These are phyloP conservation scores for Nakazawaea ernobii DNA, from an alignment of 805 yeast species.

Conservation along the genomic window DNA sequence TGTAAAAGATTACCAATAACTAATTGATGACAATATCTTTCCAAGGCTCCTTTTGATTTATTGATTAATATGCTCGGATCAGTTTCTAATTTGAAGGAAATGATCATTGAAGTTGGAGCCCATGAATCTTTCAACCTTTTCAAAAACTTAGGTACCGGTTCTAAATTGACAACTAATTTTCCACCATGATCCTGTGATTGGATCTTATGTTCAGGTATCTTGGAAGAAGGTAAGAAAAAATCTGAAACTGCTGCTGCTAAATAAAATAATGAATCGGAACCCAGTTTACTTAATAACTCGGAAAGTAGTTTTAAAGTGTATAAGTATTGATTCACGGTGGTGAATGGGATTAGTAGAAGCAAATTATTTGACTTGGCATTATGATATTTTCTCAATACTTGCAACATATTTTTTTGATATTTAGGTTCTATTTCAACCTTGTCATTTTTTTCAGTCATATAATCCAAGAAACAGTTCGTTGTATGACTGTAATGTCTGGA, in stretches of 20 bases:
- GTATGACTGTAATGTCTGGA: slow-evolving; percentile 87
- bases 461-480: slow-evolving; percentile 81
- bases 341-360: slow-evolving; percentile 76
- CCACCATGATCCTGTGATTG: slow-evolving; percentile 74
- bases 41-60: slow-evolving; percentile 76
- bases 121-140: slow-evolving; percentile 83
- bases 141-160: slow-evolving; percentile 94
- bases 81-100: slow-evolving; percentile 91
- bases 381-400: slow-evolving; percentile 51
- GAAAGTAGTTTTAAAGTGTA: slow-evolving; percentile 75
- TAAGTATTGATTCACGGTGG: slow-evolving; percentile 90
- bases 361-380: slow-evolving; percentile 43
- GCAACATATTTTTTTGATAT: slow-evolving; percentile 55
- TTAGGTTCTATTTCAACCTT: slow-evolving; percentile 55
- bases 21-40: slow-evolving; percentile 83
- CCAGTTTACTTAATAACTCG: slow-evolving; percentile 47
- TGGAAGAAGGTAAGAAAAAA: slow-evolving; percentile 82
- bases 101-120: slow-evolving; percentile 94
- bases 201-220: slow-evolving; percentile 90
- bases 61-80: slow-evolving; percentile 63
- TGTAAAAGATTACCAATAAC: slow-evolving; percentile 93
- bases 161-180: slow-evolving; percentile 76
- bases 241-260: slow-evolving; percentile 98
- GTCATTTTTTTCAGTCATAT: slow-evolving; percentile 52
- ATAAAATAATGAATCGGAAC: slow-evolving; percentile 64